Conservation (phyloP, 2,329 filamentous ascomycete genomes). For the Colletotrichum costaricense region DNA sequence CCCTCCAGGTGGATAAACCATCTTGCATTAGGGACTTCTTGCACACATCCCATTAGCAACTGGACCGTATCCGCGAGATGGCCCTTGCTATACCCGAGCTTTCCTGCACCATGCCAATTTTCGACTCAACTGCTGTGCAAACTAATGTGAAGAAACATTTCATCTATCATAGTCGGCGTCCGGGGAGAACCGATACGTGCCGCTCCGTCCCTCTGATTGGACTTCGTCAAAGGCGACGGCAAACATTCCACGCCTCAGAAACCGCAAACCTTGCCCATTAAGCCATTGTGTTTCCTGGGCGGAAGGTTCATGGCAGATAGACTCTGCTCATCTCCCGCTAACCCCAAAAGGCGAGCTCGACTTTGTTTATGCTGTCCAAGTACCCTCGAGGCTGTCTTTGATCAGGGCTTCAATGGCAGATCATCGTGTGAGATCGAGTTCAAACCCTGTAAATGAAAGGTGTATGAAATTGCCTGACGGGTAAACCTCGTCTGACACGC, state of each 20-base stretch:
- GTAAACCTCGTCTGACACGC: neutral
- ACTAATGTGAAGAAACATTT: neutral
- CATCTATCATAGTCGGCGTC: neutral
- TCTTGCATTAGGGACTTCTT: neutral
- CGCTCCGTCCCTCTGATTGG: constrained; percentile 1
- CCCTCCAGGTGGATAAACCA: neutral
- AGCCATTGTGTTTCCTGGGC: neutral
- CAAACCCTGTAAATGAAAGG: neutral
- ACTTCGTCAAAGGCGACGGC: neutral
- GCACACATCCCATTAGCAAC: too few relatives aligned
- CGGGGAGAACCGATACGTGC: neutral
- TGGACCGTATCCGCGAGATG: neutral
- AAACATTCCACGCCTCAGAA: neutral
- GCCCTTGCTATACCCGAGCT: neutral
- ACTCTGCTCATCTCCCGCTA: neutral
- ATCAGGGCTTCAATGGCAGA: neutral
- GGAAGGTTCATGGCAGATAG: neutral
- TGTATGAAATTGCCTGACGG: neutral
- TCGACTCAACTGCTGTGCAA: too few relatives aligned
- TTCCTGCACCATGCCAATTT: neutral
- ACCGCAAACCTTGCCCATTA: neutral
- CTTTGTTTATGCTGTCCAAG: neutral
- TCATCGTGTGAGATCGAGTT: neutral
- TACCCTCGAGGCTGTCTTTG: neutral
- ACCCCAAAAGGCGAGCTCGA: neutral